These are phyloP conservation scores for Symmetrospora coprosmae DNA, from an alignment of 768 basidiomycete species.

Conservation along the genomic window DNA sequence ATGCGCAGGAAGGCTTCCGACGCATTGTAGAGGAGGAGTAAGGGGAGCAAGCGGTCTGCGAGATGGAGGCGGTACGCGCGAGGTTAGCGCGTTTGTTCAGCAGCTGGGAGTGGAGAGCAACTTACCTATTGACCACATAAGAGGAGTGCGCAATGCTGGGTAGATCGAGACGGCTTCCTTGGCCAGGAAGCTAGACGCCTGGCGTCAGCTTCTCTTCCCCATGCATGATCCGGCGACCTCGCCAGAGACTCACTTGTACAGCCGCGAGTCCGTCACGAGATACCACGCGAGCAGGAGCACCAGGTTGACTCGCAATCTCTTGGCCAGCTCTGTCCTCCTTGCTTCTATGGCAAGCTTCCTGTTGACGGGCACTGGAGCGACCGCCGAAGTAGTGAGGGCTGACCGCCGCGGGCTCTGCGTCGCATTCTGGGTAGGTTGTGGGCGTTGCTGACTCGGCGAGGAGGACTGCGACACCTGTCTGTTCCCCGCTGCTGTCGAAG, in stretches of 20 bases:
- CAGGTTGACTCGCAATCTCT: constrained; percentile 6
- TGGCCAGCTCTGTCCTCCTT: not conserved
- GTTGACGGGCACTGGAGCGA: constrained; percentile 8
- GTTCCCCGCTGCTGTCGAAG: too few species aligned
- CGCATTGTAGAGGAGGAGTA: not conserved
- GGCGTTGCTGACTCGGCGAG: too few species aligned
- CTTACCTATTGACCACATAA: constrained; percentile 8
- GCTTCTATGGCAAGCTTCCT: not conserved
- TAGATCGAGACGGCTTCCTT: not conserved
- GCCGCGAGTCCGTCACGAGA: constrained; percentile 9
- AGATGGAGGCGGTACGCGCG: not conserved
- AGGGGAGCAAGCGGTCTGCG: not conserved
- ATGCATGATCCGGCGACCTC: too few species aligned
- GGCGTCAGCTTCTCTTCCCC: too few species aligned
- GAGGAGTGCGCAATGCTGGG: not conserved
- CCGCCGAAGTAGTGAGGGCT: not conserved
- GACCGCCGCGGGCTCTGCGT: not conserved
- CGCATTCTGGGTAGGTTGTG: too few species aligned
- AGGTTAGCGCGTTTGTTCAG: too few species aligned
- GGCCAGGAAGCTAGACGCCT: too few species aligned
- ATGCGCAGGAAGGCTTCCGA: constrained; percentile 1
- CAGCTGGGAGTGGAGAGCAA: not conserved
- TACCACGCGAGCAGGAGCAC: constrained; percentile 15
- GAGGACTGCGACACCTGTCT: too few species aligned
- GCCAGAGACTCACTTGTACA: constrained; percentile 11